Evolutionary conservation across 495 filamentous ascomycete genomes (phyloP).

Genomic region (Xylaria telfairii): DNA sequence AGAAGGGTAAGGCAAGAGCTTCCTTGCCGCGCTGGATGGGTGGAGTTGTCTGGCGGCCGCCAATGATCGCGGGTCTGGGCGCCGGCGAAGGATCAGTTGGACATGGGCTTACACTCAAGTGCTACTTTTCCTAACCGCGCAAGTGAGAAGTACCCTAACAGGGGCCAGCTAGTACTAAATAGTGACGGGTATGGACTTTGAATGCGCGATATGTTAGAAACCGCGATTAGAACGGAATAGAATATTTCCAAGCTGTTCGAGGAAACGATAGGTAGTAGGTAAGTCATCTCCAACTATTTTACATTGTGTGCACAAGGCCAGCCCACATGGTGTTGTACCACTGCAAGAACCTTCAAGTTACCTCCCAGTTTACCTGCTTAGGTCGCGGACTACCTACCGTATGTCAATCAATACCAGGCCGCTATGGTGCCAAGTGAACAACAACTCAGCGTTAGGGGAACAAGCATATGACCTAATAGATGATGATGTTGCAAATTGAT

Average conservation of each 20-base stretch:
- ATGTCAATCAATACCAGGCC: neutral
- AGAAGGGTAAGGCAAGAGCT: neutral
- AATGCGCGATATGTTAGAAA: conserved; percentile 6
- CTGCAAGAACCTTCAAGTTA: no score
- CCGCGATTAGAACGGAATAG: neutral
- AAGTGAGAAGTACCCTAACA: conserved; percentile 4
- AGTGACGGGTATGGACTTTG: neutral
- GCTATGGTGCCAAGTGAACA: neutral
- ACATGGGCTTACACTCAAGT: conserved; percentile 6
- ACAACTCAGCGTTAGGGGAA: neutral
- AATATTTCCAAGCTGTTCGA: neutral
- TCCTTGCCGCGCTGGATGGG: conserved; percentile 17
- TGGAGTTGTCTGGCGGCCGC: conserved; percentile 14
- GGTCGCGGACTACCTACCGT: no score
- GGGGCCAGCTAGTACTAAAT: neutral
- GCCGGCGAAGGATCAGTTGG: conserved; percentile 16
- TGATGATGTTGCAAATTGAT: neutral
- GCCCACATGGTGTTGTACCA: neutral
- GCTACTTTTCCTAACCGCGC: conserved; percentile 1
- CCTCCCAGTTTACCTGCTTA: no score
- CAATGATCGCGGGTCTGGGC: conserved; percentile 18
- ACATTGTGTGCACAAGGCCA: neutral
- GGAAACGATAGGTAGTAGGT: neutral
- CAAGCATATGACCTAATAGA: conserved; percentile 8
- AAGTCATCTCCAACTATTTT: no score